These are phyloP conservation scores for Puccinia hordei DNA, from an alignment of 1,284 basidiomycete species.

Conservation along the genomic window DNA sequence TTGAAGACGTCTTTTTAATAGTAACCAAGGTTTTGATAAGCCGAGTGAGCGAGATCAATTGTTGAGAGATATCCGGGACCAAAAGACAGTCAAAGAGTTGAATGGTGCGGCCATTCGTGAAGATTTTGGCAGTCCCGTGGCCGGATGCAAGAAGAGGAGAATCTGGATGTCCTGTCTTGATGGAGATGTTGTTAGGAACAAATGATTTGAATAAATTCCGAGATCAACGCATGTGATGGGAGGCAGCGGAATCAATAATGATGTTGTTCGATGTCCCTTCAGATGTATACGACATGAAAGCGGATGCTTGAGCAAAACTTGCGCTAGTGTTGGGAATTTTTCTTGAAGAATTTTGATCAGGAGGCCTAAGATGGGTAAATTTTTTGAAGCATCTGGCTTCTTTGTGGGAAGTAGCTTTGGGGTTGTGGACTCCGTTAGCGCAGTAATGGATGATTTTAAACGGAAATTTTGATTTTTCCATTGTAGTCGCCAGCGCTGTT, in stretches of 20 bases:
- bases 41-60: neutral
- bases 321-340: neutral
- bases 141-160: neutral
- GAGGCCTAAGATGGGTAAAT: neutral
- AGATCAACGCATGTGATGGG: slow-evolving; percentile 1
- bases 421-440: neutral
- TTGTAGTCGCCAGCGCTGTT: neutral
- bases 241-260: neutral
- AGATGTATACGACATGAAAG: neutral
- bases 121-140: neutral
- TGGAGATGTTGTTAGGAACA: neutral
- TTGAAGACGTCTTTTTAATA: neutral
- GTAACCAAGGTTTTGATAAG: neutral
- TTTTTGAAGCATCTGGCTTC: neutral
- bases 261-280: neutral
- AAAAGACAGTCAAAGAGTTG: neutral
- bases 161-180: neutral
- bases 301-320: neutral
- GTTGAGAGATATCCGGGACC: neutral
- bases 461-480: neutral
- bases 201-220: neutral
- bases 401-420: neutral
- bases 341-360: neutral
- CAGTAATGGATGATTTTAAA: neutral
- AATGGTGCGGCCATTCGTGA: neutral